Conservation (phyloP, 441 rosid species). For the Syzygium malaccense region DNA sequence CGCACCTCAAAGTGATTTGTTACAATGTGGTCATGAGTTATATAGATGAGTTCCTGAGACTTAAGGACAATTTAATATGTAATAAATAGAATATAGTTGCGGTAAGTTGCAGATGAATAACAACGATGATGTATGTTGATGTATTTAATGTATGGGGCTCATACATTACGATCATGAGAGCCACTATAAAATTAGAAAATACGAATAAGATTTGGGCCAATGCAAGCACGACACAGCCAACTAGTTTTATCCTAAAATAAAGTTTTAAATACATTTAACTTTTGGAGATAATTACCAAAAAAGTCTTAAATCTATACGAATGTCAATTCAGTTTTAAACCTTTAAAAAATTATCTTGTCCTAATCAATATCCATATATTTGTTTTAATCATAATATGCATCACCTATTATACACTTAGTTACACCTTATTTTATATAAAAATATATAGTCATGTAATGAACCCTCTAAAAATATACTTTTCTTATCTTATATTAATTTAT, state of each 20-base stretch:
- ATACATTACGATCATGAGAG: not conserved
- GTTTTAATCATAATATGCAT: no score
- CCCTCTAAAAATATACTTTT: no score
- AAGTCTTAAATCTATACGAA: no score
- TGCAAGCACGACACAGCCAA: not conserved
- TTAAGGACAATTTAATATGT: not conserved
- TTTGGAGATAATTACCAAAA: not conserved
- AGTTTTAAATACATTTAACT: no score
- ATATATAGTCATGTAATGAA: no score
- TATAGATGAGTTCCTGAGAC: not conserved
- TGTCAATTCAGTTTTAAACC: no score
- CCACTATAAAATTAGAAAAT: not conserved
- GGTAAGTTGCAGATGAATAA: not conserved
- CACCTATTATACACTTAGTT: no score
- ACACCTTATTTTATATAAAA: no score
- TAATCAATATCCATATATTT: no score
- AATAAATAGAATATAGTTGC: not conserved
- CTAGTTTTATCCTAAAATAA: not conserved
- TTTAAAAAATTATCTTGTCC: no score
- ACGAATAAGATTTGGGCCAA: not conserved
- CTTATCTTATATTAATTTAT: no score
- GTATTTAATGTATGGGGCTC: not conserved
- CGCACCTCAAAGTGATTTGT: not conserved
- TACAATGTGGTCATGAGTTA: not conserved
- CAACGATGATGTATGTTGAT: not conserved